Conservation (phyloP, 805 yeast genomes). For the Candida coleopterorum region DNA sequence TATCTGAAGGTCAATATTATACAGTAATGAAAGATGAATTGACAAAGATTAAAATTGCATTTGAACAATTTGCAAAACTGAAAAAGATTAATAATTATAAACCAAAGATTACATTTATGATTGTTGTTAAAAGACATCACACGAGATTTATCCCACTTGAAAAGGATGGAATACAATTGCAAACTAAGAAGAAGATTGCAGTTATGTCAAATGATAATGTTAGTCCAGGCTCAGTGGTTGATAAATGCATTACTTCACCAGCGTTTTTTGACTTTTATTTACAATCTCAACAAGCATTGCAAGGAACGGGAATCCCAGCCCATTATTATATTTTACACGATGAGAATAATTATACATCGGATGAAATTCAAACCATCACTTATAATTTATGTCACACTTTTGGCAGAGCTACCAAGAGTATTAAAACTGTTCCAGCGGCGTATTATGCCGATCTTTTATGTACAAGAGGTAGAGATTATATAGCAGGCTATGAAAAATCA, state of each 20-base stretch:
- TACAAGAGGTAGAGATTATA: conserved; percentile 9
- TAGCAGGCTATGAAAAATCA: conserved; percentile 4
- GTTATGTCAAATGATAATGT: conserved; percentile 9
- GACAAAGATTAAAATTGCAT: conserved; percentile 8
- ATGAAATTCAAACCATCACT: conserved; percentile 9
- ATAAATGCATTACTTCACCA: conserved; percentile 6
- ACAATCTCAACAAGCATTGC: conserved; percentile 11
- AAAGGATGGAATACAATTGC: conserved; percentile 4
- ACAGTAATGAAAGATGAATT: conserved; percentile 9
- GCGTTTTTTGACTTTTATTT: conserved; percentile 10
- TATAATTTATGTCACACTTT: conserved; percentile 10
- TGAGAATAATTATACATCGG: conserved; percentile 7
- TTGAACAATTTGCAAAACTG: conserved; percentile 6
- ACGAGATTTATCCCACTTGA: conserved; percentile 9
- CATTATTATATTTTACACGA: conserved; percentile 10
- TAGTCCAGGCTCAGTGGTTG: conserved; percentile 8
- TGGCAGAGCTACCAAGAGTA: conserved; percentile 10
- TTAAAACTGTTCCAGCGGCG: conserved; percentile 10
- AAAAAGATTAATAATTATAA: conserved; percentile 3
- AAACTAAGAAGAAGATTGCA: conserved; percentile 6
- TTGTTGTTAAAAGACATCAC: conserved; percentile 10
- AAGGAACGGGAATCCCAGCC: conserved; percentile 10
- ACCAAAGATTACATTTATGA: conserved; percentile 9
- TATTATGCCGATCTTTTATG: conserved; percentile 10
- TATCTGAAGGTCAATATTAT: conserved; percentile 10